These are phyloP conservation scores for Kodamaea derodonti DNA, from an alignment of 1,139 yeast species.

Conservation along the genomic window DNA sequence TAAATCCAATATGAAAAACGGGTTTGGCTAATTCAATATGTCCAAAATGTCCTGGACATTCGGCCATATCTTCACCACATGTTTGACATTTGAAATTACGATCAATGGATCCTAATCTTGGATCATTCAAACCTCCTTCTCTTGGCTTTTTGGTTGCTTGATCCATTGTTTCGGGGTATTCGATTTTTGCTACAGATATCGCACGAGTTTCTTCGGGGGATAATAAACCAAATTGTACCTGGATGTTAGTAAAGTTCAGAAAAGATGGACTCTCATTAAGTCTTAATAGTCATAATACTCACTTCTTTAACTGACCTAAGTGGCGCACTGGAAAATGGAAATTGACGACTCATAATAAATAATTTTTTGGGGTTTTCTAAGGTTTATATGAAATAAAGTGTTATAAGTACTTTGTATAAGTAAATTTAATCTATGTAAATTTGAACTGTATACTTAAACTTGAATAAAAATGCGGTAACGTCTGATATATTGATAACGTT, in stretches of 20 bases:
- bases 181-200: conserved; percentile 93
- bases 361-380: conserved; percentile 1
- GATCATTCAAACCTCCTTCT: conserved; percentile 95
- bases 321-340: conserved; percentile 97
- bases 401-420: no score
- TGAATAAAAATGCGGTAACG: no score
- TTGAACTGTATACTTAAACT: no score
- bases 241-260: conserved; percentile 16
- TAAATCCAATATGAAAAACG: conserved; percentile 94
- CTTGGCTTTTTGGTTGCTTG: conserved; percentile 93
- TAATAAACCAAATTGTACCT: conserved; percentile 93
- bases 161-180: conserved; percentile 98
- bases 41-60: conserved; percentile 99
- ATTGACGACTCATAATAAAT: conserved; percentile 48
- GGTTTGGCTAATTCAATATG: conserved; percentile 98
- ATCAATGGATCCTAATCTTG: conserved; percentile 95
- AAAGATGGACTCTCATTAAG: neutral
- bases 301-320: conserved; percentile 94
- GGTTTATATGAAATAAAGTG: conserved; percentile 7
- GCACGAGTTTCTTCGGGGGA: conserved; percentile 98
- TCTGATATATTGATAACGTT: no score
- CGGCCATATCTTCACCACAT: conserved; percentile 98
- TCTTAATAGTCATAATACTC: conserved; percentile 19
- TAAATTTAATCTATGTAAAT: no score
- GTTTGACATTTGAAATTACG: conserved; percentile 97